phyloP scores from a whole-genome alignment of 2,329 filamentous ascomycete species.

The Podosphaera leucotricha region DNA sequence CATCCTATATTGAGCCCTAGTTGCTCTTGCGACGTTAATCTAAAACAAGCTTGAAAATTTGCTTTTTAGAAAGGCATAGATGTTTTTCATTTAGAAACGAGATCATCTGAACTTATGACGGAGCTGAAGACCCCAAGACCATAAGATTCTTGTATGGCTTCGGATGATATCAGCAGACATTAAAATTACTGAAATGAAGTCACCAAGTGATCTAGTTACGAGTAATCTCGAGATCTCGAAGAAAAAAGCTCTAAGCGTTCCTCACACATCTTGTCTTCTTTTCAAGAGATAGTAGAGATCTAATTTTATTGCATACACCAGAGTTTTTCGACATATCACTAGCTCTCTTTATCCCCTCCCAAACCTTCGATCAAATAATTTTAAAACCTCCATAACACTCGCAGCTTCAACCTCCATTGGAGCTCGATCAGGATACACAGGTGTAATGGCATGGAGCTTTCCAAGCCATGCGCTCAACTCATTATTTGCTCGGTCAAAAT shows the following conservation, averaged over 20 bases:
- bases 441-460: constrained; percentile 36
- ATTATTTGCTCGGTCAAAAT: constrained; percentile 49
- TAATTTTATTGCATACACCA: not conserved
- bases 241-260: not conserved
- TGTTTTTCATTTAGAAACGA: too few relatives aligned
- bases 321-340: not conserved
- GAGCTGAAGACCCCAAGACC: too few relatives aligned
- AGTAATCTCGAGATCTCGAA: not conserved
- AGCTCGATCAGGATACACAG: constrained; percentile 18
- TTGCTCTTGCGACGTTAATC: too few relatives aligned
- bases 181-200: too few relatives aligned
- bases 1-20: too few relatives aligned
- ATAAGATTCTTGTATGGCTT: too few relatives aligned
- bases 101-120: too few relatives aligned
- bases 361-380: constrained; percentile 58
- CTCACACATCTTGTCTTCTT: not conserved
- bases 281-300: not conserved
- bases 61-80: too few relatives aligned
- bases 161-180: too few relatives aligned
- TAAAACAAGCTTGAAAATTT: too few relatives aligned
- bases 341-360: constrained; percentile 19
- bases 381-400: constrained; percentile 67
- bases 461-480: constrained; percentile 57
- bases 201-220: too few relatives aligned
- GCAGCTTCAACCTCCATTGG: constrained; percentile 62